Percentiles rank a stretch among this genome's conserved stretches.
Evolutionary conservation across 768 basidiomycete species (phyloP).

Genomic region (Macrolepiota albuminosa): DNA sequence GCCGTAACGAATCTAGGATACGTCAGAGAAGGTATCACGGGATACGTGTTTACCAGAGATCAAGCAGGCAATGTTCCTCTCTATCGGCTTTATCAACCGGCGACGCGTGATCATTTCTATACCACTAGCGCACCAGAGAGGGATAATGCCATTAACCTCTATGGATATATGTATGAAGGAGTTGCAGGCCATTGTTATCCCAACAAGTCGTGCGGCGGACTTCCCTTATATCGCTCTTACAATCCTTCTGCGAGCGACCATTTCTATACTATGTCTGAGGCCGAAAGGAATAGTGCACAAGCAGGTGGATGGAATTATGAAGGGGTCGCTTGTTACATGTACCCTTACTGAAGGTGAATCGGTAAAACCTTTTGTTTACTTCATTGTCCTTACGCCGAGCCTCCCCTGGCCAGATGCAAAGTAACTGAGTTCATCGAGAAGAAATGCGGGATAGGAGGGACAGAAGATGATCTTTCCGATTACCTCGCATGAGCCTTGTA

Average conservation of each 20-base stretch:
- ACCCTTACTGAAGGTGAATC: conserved; percentile 2
- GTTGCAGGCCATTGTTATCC: conserved; percentile 15
- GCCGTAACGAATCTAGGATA: conserved; percentile 11
- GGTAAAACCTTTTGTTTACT: neutral
- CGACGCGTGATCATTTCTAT: conserved; percentile 18
- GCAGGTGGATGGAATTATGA: conserved; percentile 13
- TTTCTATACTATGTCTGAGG: conserved; percentile 20
- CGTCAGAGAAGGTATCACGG: conserved; percentile 13
- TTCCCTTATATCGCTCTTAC: conserved; percentile 20
- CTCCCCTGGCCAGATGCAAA: neutral
- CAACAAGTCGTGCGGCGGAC: conserved; percentile 4
- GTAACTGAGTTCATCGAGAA: neutral
- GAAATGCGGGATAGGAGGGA: neutral
- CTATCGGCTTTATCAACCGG: conserved; percentile 14
- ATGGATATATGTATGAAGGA: conserved; percentile 14
- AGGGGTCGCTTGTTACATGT: conserved; percentile 16
- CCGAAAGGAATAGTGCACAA: conserved; percentile 13
- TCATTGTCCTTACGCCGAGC: neutral
- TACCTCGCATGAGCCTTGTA: neutral
- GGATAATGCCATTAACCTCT: conserved; percentile 6
- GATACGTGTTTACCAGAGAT: conserved; percentile 9
- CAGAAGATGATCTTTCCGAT: neutral
- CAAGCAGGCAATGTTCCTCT: conserved; percentile 14
- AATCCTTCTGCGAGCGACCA: conserved; percentile 14
- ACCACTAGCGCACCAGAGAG: conserved; percentile 14